Evolutionary conservation across 1,139 yeast genomes (phyloP), one percentile per base, ranked within the genome.

Genomic region (Scheffersomyces quercinus): DNA sequence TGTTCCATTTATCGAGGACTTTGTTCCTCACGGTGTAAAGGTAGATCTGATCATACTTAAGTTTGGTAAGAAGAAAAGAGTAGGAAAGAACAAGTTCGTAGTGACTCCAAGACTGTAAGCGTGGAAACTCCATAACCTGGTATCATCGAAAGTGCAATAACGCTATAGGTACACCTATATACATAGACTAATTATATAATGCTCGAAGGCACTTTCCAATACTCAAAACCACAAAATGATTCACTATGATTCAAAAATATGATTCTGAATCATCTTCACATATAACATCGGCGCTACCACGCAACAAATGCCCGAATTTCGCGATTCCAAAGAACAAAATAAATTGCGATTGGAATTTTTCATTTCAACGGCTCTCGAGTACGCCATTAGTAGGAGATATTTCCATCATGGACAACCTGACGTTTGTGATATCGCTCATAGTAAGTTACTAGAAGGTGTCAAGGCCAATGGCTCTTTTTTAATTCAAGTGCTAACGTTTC

Each of bases 1-100:
- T 26, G 68, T 70, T 16, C 96, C 97, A 1, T 88, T 80, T 53
- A 69, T 91, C 5, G 67, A 65, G 28, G 82, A 79, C 20, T 68
- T 82, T 43, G 79, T 85, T 45, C 75, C 76, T 2, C 67, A 73
- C 33, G 79, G 78, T 1, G 65, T 82, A 46, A 87, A 86, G 59
- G 64, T 80, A 9, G 97, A 89, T 43, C 76, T 79, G 41, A 79
- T 88, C 50, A 75, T 89, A 13, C 73, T 89, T 73, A 90, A 90
- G 62, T 85, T 73, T 61, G 96, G 95, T 2, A 78, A 81, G 52
- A 83, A 83, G 63, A 82, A 77, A 58, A 75, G 76, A 38, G 63
- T 75, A 9, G 88, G 85, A 1, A 78, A 75, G 52, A 73, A 70
- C 2, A 44, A 39, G 35, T 51, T 43, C 38, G 48, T 52, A n/a